phyloP scores from a whole-genome alignment of 805 yeast genomes.

The Candida boidinii region DNA sequence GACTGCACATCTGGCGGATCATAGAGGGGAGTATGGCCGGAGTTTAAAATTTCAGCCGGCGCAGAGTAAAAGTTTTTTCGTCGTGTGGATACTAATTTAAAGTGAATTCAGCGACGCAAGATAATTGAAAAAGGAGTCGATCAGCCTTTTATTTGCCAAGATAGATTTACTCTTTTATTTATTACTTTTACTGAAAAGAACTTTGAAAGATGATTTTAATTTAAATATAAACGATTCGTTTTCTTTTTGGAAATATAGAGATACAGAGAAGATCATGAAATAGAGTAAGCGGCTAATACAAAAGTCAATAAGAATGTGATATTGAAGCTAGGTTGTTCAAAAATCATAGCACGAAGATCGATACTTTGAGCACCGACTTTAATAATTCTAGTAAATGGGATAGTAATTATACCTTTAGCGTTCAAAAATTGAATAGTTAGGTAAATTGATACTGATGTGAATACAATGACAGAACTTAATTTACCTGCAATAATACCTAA shows the following conservation, averaged over 20 bases:
- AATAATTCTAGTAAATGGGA: slow-evolving; percentile 31
- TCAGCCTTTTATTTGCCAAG: too few relatives aligned
- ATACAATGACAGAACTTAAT: slow-evolving; percentile 43
- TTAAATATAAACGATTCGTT: too few relatives aligned
- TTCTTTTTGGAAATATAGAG: neutral
- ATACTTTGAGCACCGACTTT: slow-evolving; percentile 29
- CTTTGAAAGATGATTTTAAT: too few relatives aligned
- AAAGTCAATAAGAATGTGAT: slow-evolving; percentile 45
- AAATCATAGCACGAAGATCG: slow-evolving; percentile 41
- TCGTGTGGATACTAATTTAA: too few relatives aligned
- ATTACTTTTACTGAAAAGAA: too few relatives aligned
- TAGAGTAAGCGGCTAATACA: slow-evolving; percentile 52
- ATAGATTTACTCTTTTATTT: too few relatives aligned
- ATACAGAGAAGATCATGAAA: neutral
- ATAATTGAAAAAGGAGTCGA: too few relatives aligned
- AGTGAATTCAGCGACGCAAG: too few relatives aligned
- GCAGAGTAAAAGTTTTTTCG: too few relatives aligned
- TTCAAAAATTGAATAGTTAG: slow-evolving; percentile 45
- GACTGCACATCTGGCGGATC: too few relatives aligned
- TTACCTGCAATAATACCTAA: slow-evolving; percentile 56
- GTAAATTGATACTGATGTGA: slow-evolving; percentile 37
- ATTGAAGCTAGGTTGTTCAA: slow-evolving; percentile 57
- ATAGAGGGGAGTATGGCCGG: too few relatives aligned
- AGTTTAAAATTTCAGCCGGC: too few relatives aligned
- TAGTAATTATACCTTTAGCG: slow-evolving; percentile 40